phyloP scores from a whole-genome alignment of 352 stramenopile genomes.

The Globisporangium camurandrum region DNA sequence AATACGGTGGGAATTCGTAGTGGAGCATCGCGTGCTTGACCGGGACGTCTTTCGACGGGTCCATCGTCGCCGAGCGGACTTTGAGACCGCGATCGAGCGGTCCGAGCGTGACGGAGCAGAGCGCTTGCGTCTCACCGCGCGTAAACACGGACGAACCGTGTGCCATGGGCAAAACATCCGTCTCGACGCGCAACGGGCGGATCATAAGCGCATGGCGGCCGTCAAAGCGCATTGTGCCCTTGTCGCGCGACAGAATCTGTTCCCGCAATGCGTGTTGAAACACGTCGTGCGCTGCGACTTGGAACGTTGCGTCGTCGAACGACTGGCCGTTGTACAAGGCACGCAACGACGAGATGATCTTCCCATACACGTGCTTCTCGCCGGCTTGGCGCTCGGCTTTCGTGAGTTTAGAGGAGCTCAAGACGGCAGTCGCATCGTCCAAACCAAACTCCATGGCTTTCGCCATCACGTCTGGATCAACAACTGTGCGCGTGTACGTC shows the following conservation, averaged over 20 bases:
- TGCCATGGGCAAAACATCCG: slow-evolving; percentile 81
- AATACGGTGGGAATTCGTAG: slow-evolving; percentile 98
- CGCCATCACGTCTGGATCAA: slow-evolving; percentile 40
- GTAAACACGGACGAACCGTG: slow-evolving; percentile 87
- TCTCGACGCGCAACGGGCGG: slow-evolving; percentile 81
- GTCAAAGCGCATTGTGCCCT: slow-evolving; percentile 66
- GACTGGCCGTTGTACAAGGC: slow-evolving; percentile 30
- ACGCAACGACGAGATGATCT: slow-evolving; percentile 59
- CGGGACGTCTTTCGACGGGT: slow-evolving; percentile 29
- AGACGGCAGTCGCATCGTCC: slow-evolving; percentile 27
- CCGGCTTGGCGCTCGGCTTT: slow-evolving; percentile 60
- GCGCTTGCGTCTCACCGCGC: slow-evolving; percentile 84
- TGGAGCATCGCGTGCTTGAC: slow-evolving; percentile 92
- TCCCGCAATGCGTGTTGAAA: slow-evolving; percentile 70
- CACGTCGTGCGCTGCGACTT: slow-evolving; percentile 67
- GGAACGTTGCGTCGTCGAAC: slow-evolving; percentile 41
- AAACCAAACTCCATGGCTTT: slow-evolving; percentile 54
- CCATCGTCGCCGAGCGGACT: slow-evolving; percentile 49
- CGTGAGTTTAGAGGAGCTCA: slow-evolving; percentile 24
- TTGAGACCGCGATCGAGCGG: slow-evolving; percentile 67
- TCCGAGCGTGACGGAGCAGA: slow-evolving; percentile 87
- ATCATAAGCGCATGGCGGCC: slow-evolving; percentile 77
- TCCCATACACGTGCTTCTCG: slow-evolving; percentile 62
- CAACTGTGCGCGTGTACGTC: slow-evolving; percentile 33
- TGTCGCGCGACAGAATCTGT: slow-evolving; percentile 45